Evolutionary conservation across 805 yeast species (phyloP).

Genomic region (Cyberlindnera xylosilytica): DNA sequence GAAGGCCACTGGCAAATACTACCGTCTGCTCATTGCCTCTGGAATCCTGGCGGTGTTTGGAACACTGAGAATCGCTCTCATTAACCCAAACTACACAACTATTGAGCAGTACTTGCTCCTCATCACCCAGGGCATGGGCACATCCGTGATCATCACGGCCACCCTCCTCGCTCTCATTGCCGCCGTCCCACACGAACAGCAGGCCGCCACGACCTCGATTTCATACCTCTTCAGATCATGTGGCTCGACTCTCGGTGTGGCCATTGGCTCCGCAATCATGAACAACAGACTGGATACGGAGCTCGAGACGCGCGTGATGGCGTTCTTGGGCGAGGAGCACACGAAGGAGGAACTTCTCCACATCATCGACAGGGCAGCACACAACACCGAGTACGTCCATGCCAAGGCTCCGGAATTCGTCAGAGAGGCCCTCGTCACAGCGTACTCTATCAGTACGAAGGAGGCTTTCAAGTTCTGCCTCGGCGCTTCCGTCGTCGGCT

Average conservation of each 20-base stretch:
- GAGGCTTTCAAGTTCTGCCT: conserved; percentile 48
- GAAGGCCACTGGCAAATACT: conserved; percentile 61
- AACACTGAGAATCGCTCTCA: conserved; percentile 32
- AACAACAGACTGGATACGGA: conserved; percentile 38
- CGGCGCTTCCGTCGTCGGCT: conserved; percentile 36
- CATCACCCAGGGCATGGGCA: conserved; percentile 52
- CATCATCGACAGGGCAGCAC: conserved; percentile 51
- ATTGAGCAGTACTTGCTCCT: conserved; percentile 43
- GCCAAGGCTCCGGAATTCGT: conserved; percentile 52
- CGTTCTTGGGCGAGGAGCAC: conserved; percentile 34
- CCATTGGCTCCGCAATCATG: conserved; percentile 63
- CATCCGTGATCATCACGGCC: conserved; percentile 58
- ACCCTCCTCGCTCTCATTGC: conserved; percentile 68
- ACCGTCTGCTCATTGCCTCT: conserved; percentile 40
- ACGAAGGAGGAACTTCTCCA: conserved; percentile 34
- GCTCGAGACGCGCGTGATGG: conserved; percentile 31
- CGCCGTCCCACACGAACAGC: conserved; percentile 63
- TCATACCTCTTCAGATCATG: conserved; percentile 65
- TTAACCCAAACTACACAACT: conserved; percentile 32
- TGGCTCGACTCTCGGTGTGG: conserved; percentile 63
- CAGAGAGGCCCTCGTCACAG: conserved; percentile 40
- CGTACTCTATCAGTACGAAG: conserved; percentile 53
- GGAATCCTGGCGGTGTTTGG: conserved; percentile 47
- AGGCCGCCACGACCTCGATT: conserved; percentile 65
- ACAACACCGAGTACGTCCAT: conserved; percentile 52